Base-by-base conservation (phyloP, 2,329 filamentous ascomycete species). In the Scleromitrula shiraiana region DNA sequence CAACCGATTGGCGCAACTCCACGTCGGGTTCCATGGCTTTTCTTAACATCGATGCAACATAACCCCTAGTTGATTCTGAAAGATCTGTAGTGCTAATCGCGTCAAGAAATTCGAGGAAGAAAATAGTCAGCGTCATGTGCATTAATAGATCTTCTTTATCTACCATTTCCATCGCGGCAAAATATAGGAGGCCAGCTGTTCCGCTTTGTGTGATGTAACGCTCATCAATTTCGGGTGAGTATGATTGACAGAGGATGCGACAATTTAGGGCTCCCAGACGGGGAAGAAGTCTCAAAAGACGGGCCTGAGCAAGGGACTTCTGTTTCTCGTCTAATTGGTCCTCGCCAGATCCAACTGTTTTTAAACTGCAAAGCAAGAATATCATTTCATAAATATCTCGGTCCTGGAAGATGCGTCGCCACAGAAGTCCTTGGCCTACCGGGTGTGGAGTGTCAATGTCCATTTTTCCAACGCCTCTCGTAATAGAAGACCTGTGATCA, bases 401-500 rank as follows among this genome's bases (percentile, higher is more conserved):
- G 38, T 74, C 68, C 20, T 67, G 64, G 38, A 81, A 71, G 5
- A 82, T 60, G 3, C 75, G 64, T 9, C 67, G 62, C 78, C 78
- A 82, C 39, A 82, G 62, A 1, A 68, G 62, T 2, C 71, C 76
- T 46, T 77, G 70, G 0, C 77, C 78, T 0, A 70, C 68, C 0
- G 66, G 50, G 14, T 63, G 68, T 14, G 68, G 66, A 10, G 66
- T 60, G 17, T 54, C 48, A 24, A 73, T 57, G 30, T 70, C 65
- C 23, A 63, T 47, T 8, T 20, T 27, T 60, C 22, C 66, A 65
- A 27, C 64, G 65, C 42, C 65, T 58, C 38, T 57, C 55, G 17
- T 53, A 46, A 32, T 54, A 32, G 56, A 57, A 23, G 51, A 48
- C 48, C 56, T 58, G n/a, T 50, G 49, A 48, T 72, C 68, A 53